Evolutionary conservation across 2,329 filamentous ascomycete genomes (phyloP).

Genomic region (Microsporum audouinii): DNA sequence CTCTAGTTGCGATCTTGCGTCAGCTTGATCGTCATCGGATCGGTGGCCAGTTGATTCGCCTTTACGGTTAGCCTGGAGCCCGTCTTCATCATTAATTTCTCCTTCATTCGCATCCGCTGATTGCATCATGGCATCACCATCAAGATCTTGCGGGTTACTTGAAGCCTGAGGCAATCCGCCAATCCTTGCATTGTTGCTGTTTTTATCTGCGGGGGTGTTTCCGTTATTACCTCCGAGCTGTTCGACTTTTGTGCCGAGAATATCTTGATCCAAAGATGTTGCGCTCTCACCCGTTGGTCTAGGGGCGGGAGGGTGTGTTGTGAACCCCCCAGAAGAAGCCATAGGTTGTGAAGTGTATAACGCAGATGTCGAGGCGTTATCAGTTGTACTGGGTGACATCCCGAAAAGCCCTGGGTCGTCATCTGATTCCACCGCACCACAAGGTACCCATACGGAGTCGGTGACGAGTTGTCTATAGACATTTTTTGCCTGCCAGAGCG

Average conservation of each 20-base stretch:
- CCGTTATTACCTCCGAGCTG: background rate
- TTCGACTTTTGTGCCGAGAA: background rate
- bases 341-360: background rate
- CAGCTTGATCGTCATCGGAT: background rate
- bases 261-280: background rate
- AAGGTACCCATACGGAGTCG: constrained; percentile 49
- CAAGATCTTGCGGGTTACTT: background rate
- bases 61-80: background rate
- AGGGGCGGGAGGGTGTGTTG: background rate
- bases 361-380: background rate
- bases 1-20: background rate
- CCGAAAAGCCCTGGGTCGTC: constrained; percentile 40
- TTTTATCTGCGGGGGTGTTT: too few species aligned
- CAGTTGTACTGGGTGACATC: background rate
- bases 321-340: background rate
- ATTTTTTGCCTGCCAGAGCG: constrained; percentile 47
- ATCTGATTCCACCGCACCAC: constrained; percentile 41
- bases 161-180: background rate
- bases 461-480: constrained; percentile 49
- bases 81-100: background rate
- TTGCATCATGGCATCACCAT: background rate
- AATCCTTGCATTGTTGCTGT: background rate
- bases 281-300: background rate
- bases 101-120: background rate
- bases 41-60: background rate